Evolutionary conservation across 441 rosid species (phyloP), one percentile per base, ranked within the genome.

Genomic region (Kokia cookei): DNA sequence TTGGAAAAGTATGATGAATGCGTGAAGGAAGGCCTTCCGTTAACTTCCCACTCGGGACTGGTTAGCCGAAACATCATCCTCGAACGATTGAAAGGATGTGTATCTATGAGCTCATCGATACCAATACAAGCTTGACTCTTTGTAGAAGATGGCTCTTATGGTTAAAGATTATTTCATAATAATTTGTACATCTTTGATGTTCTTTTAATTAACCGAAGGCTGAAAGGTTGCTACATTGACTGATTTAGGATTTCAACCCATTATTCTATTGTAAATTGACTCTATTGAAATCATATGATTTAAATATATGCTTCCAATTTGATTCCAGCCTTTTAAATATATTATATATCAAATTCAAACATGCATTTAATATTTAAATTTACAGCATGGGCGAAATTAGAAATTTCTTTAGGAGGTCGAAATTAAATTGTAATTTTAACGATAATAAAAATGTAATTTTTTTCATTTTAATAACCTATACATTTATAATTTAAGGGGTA

Each of bases 1-100:
- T 74, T 94, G 63, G 97, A 92, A 86, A 92, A 86, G 82, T 91
- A 87, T 62, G 97, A 94, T 17, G 97, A 88, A 70, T 91, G 97
- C 65, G 88, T 90, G 7, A 91, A 90, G 86, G 99, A 89, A 76
- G 99, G 99, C 5, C 87, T 91, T 59, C 97, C 99, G 40, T 85
- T 92, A 17, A 89, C 88, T 54, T 89, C 88, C 55, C 95, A 90
- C 79, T 87, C 91, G 40, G 85, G 90, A 48, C 86, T 92, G 15
- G 90, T 84, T 1, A 88, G 82, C 77, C 82, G 89, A 73, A 94
- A 87, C n/a, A 85, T 68, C 37, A 88, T 92, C 73, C 59, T 94
- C 42, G 88, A 91, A 70, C 92, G 89, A 70, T 80, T 94, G 78
- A 93, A 91, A 75, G 90, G 90, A 60, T 92, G 97, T 70, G 86